Conservation (phyloP, 2,329 filamentous ascomycete species). For the Aureobasidium sp. region DNA sequence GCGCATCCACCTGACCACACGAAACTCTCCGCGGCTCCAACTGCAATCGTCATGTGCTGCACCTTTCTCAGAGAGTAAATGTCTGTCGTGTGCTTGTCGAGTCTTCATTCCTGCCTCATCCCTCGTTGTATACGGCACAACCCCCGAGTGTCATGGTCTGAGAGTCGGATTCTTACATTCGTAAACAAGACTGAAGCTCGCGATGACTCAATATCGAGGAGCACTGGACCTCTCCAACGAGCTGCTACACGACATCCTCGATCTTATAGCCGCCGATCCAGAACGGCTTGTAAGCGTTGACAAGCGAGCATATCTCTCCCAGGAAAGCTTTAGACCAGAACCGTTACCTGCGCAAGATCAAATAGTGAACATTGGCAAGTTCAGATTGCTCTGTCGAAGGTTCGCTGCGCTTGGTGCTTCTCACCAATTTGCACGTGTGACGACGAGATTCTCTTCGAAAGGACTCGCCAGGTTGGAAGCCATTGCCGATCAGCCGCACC, state of each 20-base stretch:
- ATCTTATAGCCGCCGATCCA: conserved; percentile 46
- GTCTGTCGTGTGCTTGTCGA: conserved; percentile 7
- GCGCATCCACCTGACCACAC: conserved; percentile 15
- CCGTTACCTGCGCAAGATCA: conserved; percentile 37
- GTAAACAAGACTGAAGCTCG: not conserved
- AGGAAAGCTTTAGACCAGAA: conserved; percentile 45
- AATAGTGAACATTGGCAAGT: conserved; percentile 39
- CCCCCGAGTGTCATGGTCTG: not conserved
- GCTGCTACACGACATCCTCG: conserved; percentile 44
- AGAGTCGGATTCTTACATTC: not conserved
- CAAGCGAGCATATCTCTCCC: conserved; percentile 44
- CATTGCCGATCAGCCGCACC: conserved; percentile 43
- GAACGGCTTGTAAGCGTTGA: conserved; percentile 46
- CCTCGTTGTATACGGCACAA: not conserved
- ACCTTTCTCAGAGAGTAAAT: not conserved
- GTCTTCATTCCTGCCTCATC: not conserved
- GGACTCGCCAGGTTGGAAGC: conserved; percentile 45
- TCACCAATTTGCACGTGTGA: conserved; percentile 46
- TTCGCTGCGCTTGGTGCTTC: conserved; percentile 46
- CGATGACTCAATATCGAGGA: conserved; percentile 6
- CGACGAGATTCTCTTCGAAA: conserved; percentile 44
- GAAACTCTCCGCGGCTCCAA: not conserved
- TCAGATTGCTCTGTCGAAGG: conserved; percentile 43
- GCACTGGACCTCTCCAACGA: conserved; percentile 42
- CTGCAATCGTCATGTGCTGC: conserved; percentile 15